Conservation (phyloP, 2,329 filamentous ascomycete species). For the Xylaria sp. region DNA sequence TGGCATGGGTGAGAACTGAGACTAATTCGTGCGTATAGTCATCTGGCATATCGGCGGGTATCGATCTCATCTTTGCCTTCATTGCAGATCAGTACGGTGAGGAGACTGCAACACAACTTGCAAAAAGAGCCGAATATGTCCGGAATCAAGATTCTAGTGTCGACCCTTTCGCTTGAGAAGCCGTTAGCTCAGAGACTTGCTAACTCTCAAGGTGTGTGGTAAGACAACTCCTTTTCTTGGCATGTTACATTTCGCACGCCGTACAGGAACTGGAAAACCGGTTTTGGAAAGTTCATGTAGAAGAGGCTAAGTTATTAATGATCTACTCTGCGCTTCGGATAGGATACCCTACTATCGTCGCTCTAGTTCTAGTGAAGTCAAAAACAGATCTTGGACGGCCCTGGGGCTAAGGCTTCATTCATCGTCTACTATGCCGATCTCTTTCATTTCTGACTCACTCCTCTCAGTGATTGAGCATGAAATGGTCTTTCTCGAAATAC, state of each 20-base stretch:
- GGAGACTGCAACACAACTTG: conserved; percentile 60
- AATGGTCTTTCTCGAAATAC: background rate
- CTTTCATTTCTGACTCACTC: background rate
- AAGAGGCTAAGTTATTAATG: conserved; percentile 8
- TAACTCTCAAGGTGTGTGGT: background rate
- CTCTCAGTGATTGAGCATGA: background rate
- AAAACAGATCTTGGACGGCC: background rate
- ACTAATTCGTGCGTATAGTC: conserved; percentile 48
- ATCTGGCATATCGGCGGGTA: conserved; percentile 69
- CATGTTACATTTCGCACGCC: conserved; percentile 18
- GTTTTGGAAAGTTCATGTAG: conserved; percentile 7
- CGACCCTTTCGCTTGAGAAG: conserved; percentile 65
- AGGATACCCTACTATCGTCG: conserved; percentile 4
- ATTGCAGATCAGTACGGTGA: conserved; percentile 65
- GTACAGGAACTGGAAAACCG: background rate
- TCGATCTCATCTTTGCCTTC: conserved; percentile 70
- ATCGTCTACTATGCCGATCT: conserved; percentile 21
- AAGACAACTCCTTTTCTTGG: conserved; percentile 21
- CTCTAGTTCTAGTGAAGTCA: background rate
- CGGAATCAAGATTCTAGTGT: conserved; percentile 60
- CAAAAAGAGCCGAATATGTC: conserved; percentile 67
- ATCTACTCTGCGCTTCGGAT: conserved; percentile 23
- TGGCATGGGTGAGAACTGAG: background rate
- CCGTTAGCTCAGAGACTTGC: background rate
- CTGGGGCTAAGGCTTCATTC: background rate